A percentile compares a stretch with the other conserved stretches of the same genome.
Evolutionary conservation across 2,329 filamentous ascomycete genomes (phyloP).

Genomic region (Aspergillus uvarum): DNA sequence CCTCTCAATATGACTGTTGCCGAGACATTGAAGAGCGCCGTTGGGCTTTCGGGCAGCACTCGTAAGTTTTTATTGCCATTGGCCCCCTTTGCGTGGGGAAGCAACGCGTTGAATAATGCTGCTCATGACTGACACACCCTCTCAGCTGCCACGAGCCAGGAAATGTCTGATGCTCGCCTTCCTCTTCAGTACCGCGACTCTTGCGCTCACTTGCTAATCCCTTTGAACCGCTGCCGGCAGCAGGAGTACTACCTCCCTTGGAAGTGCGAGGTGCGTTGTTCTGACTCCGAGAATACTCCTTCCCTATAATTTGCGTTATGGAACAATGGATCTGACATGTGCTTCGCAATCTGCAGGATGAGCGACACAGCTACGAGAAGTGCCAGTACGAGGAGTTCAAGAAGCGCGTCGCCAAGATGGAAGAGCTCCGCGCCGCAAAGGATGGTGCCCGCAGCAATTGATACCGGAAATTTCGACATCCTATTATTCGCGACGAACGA

Average conservation of each 20-base stretch:
- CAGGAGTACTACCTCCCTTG: constrained; percentile 93
- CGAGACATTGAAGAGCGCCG: constrained; percentile 50
- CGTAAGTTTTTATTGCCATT: constrained; percentile 36
- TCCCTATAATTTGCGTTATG: background rate
- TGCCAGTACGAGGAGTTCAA: constrained; percentile 99
- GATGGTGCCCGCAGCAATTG: constrained; percentile 81
- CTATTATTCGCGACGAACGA: constrained; percentile 27
- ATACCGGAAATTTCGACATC: constrained; percentile 24
- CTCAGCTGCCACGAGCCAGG: constrained; percentile 60
- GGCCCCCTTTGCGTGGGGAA: constrained; percentile 12
- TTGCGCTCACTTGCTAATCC: constrained; percentile 92
- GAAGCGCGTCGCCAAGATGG: constrained; percentile 97
- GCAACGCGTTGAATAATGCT: constrained; percentile 9
- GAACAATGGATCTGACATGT: constrained; percentile 1
- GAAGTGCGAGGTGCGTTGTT: constrained; percentile 83
- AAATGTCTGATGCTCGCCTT: constrained; percentile 88
- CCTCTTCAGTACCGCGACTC: constrained; percentile 91
- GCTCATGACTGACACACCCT: constrained; percentile 15
- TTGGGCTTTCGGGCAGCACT: constrained; percentile 44
- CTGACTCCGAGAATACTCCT: constrained; percentile 2
- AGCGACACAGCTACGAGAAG: constrained; percentile 97
- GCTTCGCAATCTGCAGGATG: constrained; percentile 61
- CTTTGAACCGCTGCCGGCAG: constrained; percentile 89
- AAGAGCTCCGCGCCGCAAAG: constrained; percentile 87
- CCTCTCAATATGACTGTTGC: constrained; percentile 45